Evolutionary conservation across 306 rosid genomes (phyloP).

Genomic region (Dryas alaskensis): DNA sequence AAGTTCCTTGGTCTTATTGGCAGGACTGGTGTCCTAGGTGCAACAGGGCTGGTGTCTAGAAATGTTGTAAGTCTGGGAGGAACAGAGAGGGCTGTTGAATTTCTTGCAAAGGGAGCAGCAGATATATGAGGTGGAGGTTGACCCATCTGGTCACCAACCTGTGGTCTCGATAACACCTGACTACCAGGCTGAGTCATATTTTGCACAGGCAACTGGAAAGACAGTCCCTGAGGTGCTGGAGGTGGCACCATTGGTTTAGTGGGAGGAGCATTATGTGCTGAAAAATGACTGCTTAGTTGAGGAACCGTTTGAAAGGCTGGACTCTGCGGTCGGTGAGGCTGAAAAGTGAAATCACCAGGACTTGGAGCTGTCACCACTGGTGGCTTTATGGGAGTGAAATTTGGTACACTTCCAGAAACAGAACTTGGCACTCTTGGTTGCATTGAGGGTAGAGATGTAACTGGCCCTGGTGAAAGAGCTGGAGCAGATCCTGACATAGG

Average conservation of each 20-base stretch:
- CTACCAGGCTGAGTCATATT: slow-evolving; percentile 36
- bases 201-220: slow-evolving; percentile 43
- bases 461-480: slow-evolving; percentile 39
- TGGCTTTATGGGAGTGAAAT: slow-evolving; percentile 38
- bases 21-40: slow-evolving; percentile 35
- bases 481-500: slow-evolving; percentile 31
- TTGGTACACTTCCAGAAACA: slow-evolving; percentile 38
- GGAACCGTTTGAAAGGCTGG: slow-evolving; percentile 44
- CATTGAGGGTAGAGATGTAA: slow-evolving; percentile 36
- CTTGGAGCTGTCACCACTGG: slow-evolving; percentile 37
- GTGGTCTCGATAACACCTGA: slow-evolving; percentile 58
- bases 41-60: slow-evolving; percentile 42
- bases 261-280: slow-evolving; percentile 33
- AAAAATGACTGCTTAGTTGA: slow-evolving; percentile 41
- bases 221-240: slow-evolving; percentile 40
- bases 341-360: slow-evolving; percentile 71
- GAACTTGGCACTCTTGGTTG: slow-evolving; percentile 54
- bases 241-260: slow-evolving; percentile 30
- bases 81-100: slow-evolving; percentile 35
- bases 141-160: slow-evolving; percentile 39
- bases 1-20: slow-evolving; percentile 61
- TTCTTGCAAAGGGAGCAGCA: slow-evolving; percentile 44
- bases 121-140: slow-evolving; percentile 42
- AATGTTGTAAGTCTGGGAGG: slow-evolving; percentile 51
- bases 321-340: slow-evolving; percentile 45